Evolutionary conservation across 108 stramenopile genomes (phyloP).

Genomic region (Asterionellopsis glacialis): DNA sequence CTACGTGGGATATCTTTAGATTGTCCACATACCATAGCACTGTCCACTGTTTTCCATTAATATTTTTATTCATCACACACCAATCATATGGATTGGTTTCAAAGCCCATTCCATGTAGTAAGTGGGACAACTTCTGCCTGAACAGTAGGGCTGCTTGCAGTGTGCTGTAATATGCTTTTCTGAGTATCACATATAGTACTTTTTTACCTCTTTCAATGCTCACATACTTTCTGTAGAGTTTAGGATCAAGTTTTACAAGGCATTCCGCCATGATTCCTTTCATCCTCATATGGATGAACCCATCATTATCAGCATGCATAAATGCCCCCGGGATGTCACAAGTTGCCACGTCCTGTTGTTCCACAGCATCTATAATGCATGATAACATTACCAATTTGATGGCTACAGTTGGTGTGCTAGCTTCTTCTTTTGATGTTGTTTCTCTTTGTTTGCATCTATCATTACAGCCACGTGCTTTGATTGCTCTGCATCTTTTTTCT

Average conservation of each 20-base stretch:
- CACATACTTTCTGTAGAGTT: no score
- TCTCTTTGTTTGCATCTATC: no score
- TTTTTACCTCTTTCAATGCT: no score
- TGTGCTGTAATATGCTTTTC: conserved; percentile 33
- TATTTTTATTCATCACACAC: conserved; percentile 18
- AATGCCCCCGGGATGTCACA: conserved; percentile 47
- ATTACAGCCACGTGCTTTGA: conserved; percentile 39
- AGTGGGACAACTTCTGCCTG: conserved; percentile 21
- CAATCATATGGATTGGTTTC: conserved; percentile 18
- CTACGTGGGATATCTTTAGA: conserved; percentile 12
- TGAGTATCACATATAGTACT: conserved; percentile 12
- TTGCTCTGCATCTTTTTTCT: conserved; percentile 17
- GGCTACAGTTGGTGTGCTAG: conserved; percentile 31
- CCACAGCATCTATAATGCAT: conserved; percentile 20
- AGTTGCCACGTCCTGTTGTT: no score
- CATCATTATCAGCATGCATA: conserved; percentile 27
- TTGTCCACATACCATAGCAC: conserved; percentile 23
- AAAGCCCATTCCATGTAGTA: conserved; percentile 6
- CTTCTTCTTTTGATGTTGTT: no score
- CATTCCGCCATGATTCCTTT: no score
- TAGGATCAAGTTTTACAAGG: conserved; percentile 2
- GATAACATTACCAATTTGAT: conserved; percentile 22
- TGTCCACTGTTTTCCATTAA: conserved; percentile 14
- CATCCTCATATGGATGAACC: background rate
- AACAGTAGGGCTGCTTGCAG: conserved; percentile 26